phyloP scores from a whole-genome alignment of 257 asterid species.

The Haberlea rhodopensis region DNA sequence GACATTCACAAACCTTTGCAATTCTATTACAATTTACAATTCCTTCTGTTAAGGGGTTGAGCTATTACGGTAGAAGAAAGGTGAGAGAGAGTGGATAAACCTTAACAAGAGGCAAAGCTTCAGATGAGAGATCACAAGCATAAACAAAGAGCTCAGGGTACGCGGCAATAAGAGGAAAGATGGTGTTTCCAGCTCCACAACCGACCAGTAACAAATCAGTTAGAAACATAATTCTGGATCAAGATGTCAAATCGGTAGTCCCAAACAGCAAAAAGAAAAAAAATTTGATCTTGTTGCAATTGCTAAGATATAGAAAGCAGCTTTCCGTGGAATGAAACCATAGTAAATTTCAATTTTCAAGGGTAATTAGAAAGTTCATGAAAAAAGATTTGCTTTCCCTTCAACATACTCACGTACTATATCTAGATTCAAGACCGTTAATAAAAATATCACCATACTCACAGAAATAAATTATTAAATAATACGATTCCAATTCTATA shows the following conservation, averaged over 20 bases:
- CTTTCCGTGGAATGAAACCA: background rate
- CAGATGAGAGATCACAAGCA: slow-evolving; percentile 77
- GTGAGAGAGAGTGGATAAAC: slow-evolving; percentile 33
- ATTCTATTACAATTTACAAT: background rate
- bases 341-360: background rate
- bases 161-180: slow-evolving; percentile 64
- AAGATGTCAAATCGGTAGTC: no score
- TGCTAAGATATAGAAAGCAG: background rate
- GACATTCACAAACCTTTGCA: background rate
- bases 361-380: background rate
- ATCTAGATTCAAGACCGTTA: no score
- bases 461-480: no score
- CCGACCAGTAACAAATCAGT: slow-evolving; percentile 52
- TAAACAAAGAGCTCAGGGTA: slow-evolving; percentile 64
- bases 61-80: background rate
- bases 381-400: background rate
- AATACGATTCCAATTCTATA: no score
- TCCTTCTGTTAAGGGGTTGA: background rate
- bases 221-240: slow-evolving; percentile 2
- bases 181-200: slow-evolving; percentile 80
- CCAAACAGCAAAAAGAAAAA: background rate
- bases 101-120: slow-evolving; percentile 66
- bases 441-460: no score
- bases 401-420: no score
- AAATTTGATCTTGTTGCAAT: no score